These are phyloP conservation scores for Ophiostoma angusticollis DNA, from an alignment of 2,329 filamentous ascomycete genomes.

Conservation along the genomic window DNA sequence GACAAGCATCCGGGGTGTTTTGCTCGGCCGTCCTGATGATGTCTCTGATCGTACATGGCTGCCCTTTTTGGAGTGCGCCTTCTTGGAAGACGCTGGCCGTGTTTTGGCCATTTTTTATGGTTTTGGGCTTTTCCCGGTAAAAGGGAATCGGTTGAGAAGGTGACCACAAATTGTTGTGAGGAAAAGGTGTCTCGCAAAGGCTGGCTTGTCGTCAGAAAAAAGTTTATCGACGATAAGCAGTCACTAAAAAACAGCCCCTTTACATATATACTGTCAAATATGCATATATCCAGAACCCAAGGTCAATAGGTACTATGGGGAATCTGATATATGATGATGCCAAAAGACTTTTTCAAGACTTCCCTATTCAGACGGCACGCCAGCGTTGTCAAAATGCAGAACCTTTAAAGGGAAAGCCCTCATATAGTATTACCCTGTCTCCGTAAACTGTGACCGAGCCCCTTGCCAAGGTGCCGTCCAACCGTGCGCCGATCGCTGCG, in stretches of 20 bases:
- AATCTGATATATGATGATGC: no score
- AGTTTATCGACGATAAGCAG: conserved; percentile 10
- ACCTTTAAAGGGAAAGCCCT: background rate
- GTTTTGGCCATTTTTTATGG: conserved; percentile 14
- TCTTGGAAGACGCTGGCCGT: conserved; percentile 11
- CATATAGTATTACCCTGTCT: background rate
- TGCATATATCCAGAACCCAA: background rate
- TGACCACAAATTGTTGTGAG: background rate
- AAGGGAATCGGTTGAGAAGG: background rate
- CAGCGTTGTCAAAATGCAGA: no score
- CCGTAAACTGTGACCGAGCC: no score
- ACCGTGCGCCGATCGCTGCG: conserved; percentile 8
- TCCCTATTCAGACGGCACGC: no score
- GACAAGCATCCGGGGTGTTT: conserved; percentile 18
- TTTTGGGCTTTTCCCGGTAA: no score
- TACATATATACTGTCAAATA: background rate
- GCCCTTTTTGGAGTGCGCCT: conserved; percentile 8
- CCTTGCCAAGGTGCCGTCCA: background rate
- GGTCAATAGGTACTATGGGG: background rate
- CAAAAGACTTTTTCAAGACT: no score
- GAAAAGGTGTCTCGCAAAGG: background rate
- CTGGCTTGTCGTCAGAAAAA: no score
- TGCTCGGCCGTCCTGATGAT: conserved; percentile 2
- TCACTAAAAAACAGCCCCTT: background rate
- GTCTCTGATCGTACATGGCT: background rate